Percentiles rank a stretch among this genome's conserved stretches.
These are phyloP conservation scores for Patellaria atrata DNA, from an alignment of 495 filamentous ascomycete genomes.

Conservation along the genomic window DNA sequence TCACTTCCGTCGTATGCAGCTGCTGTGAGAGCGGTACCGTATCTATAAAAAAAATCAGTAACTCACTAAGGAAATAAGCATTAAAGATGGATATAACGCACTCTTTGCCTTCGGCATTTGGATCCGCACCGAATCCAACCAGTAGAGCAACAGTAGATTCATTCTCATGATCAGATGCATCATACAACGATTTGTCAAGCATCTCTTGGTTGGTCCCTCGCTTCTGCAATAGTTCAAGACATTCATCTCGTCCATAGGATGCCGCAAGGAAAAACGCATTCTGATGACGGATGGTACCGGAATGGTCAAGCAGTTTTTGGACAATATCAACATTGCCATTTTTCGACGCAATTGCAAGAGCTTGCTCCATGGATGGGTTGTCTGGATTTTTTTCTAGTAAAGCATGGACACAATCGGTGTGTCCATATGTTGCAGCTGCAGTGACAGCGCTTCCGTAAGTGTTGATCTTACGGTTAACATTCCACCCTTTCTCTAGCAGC, in stretches of 20 bases:
- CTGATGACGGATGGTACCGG: slow-evolving; percentile 6
- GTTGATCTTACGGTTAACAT: slow-evolving; percentile 5
- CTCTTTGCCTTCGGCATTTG: slow-evolving; percentile 10
- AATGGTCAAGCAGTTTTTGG: slow-evolving; percentile 5
- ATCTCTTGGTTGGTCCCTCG: slow-evolving; percentile 3
- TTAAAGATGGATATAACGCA: too few relatives aligned
- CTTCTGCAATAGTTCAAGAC: slow-evolving; percentile 6
- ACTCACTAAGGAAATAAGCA: neutral
- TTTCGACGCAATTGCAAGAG: slow-evolving; percentile 4
- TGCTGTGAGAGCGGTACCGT: slow-evolving; percentile 13
- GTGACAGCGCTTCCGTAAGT: slow-evolving; percentile 9
- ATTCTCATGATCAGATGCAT: slow-evolving; percentile 8
- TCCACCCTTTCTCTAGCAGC: slow-evolving; percentile 11
- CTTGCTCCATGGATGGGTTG: slow-evolving; percentile 8
- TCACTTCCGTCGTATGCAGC: slow-evolving; percentile 7
- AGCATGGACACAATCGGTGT: slow-evolving; percentile 6
- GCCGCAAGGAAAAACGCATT: slow-evolving; percentile 9
- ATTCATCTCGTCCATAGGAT: slow-evolving; percentile 8
- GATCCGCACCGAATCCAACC: slow-evolving; percentile 9
- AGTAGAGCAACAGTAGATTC: slow-evolving; percentile 10
- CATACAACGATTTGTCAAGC: slow-evolving; percentile 9
- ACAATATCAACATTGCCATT: slow-evolving; percentile 5
- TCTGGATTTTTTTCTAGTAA: slow-evolving; percentile 7
- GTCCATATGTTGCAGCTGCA: slow-evolving; percentile 10
- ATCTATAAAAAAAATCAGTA: slow-evolving; percentile 1